phyloP scores from a whole-genome alignment of 768 basidiomycete species.

The Coprinopsis sp. region DNA sequence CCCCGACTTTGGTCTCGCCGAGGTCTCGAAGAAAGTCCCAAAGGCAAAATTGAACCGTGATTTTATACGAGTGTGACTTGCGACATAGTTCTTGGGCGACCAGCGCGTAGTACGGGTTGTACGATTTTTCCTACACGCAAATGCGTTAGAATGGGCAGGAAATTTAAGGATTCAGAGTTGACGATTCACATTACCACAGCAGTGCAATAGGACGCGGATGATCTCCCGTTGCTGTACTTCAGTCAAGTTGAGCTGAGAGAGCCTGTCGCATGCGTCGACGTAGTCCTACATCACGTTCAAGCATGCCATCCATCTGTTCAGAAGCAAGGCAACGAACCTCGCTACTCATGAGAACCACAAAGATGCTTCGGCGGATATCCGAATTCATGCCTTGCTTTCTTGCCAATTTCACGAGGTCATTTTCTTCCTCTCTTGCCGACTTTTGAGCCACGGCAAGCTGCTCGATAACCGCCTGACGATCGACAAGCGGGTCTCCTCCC shows the following conservation, averaged over 20 bases:
- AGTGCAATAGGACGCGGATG: conserved; percentile 87
- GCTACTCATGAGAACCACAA: conserved; percentile 92
- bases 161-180: neutral
- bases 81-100: conserved; percentile 80
- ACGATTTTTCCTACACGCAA: conserved; percentile 67
- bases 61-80: conserved; percentile 76
- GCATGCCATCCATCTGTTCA: neutral
- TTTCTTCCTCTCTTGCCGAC: conserved; percentile 25
- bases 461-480: conserved; percentile 45
- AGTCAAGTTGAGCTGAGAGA: conserved; percentile 76
- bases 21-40: conserved; percentile 97
- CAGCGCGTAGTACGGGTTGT: conserved; percentile 95
- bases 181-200: conserved; percentile 74
- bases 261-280: conserved; percentile 89
- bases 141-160: conserved; percentile 2
- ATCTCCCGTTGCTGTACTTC: conserved; percentile 94
- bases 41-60: conserved; percentile 90
- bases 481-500: conserved; percentile 86
- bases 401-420: conserved; percentile 70
- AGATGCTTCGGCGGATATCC: conserved; percentile 86
- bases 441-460: conserved; percentile 17
- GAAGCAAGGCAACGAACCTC: conserved; percentile 53
- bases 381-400: conserved; percentile 98
- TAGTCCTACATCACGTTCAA: conserved; percentile 62
- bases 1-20: conserved; percentile 80